Evolutionary conservation across 2,329 filamentous ascomycete genomes (phyloP).

Genomic region (Trichophyton benhamiae): DNA sequence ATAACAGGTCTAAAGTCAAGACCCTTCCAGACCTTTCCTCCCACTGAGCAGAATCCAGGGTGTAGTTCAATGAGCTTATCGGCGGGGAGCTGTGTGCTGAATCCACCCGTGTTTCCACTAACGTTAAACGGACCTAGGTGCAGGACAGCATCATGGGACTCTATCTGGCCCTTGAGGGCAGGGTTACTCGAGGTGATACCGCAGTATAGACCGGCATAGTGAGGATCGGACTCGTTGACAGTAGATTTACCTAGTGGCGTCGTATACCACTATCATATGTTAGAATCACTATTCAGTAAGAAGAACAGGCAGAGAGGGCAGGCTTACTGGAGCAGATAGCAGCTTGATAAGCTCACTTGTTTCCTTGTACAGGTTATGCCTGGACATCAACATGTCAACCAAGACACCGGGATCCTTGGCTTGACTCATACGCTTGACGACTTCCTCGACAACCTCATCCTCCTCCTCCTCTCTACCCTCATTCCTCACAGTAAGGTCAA

Average conservation of each 20-base stretch:
- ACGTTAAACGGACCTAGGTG: constrained; percentile 11
- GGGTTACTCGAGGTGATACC: constrained; percentile 9
- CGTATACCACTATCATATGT: constrained; percentile 9
- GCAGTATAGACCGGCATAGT: constrained; percentile 10
- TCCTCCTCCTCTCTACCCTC: constrained; percentile 11
- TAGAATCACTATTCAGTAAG: background rate
- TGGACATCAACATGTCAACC: constrained; percentile 11
- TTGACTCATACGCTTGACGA: constrained; percentile 8
- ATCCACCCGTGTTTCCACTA: constrained; percentile 12
- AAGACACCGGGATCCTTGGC: constrained; percentile 10
- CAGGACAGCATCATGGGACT: constrained; percentile 11
- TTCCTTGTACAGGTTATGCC: constrained; percentile 8
- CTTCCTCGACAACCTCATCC: constrained; percentile 11
- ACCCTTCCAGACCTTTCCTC: constrained; percentile 10
- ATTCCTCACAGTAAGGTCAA: constrained; percentile 10
- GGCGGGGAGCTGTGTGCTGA: constrained; percentile 9
- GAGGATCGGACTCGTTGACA: constrained; percentile 11
- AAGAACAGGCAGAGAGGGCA: background rate
- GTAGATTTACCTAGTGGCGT: constrained; percentile 12
- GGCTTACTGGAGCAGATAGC: constrained; percentile 11
- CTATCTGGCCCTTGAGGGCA: constrained; percentile 4
- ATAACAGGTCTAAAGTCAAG: constrained; percentile 13
- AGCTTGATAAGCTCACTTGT: constrained; percentile 10
- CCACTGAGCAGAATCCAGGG: constrained; percentile 11
- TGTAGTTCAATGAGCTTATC: constrained; percentile 11